Conservation (phyloP, 2,329 filamentous ascomycete genomes). For the Niveomyces coronatus region DNA sequence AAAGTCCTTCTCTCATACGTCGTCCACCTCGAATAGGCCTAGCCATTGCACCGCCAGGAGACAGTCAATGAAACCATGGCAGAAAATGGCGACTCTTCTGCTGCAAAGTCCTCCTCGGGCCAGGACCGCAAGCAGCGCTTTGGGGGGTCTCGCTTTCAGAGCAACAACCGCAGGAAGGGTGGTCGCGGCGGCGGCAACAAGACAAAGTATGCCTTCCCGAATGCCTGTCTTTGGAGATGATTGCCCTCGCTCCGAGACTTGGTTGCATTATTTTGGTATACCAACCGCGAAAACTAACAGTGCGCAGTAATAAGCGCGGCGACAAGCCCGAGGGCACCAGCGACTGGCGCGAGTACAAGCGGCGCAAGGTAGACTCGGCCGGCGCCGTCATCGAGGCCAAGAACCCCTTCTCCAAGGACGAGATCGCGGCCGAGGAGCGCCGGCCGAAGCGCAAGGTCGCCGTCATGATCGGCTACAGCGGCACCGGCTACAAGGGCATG, state of each 20-base stretch:
- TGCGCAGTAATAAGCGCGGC: conserved; percentile 3
- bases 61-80: conserved; percentile 9
- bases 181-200: conserved; percentile 1
- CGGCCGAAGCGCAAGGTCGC: conserved; percentile 94
- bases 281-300: conserved; percentile 9
- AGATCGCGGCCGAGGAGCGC: conserved; percentile 78
- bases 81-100: conserved; percentile 9
- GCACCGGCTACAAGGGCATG: conserved; percentile 95
- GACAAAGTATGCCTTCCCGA: conserved; percentile 1
- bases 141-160: conserved; percentile 2
- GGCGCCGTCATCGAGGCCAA: conserved; percentile 23
- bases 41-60: conserved; percentile 1
- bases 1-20: conserved; percentile 1
- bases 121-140: conserved; percentile 8
- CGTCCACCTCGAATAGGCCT: neutral
- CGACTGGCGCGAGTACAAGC: conserved; percentile 32
- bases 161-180: conserved; percentile 7
- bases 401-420: conserved; percentile 55
- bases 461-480: conserved; percentile 89
- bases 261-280: neutral
- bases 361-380: conserved; percentile 28
- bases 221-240: neutral
- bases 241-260: neutral
- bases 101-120: conserved; percentile 2
- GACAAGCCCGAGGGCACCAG: conserved; percentile 30